Evolutionary conservation across 2,329 filamentous ascomycete species (phyloP), one percentile per base, ranked within the genome.

Genomic region (Colletotrichum musicola): DNA sequence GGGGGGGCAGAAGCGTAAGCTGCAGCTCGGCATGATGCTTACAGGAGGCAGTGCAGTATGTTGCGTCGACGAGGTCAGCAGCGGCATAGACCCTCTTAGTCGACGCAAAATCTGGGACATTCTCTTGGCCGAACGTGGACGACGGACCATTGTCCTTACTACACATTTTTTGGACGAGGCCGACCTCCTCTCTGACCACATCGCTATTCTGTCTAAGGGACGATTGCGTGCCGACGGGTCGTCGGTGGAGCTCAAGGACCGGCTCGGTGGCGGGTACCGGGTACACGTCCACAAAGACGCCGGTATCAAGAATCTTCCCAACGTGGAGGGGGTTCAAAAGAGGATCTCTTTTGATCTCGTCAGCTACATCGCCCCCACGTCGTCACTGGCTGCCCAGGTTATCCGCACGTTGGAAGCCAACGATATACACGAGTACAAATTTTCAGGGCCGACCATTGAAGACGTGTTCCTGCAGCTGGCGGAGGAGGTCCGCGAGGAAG

Each of bases 151-250:
- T 73, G 88, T 98, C 49, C 80, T 98, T 65, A 98, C 95, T 0
- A 98, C 95, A 0, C 95, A 98, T 78, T 98, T 97, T 78, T 85
- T 98, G 9, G 95, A 98, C 75, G 95, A 98, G 79, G 95, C 95
- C 0, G 95, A 98, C 75, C 84, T 97, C 1, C 86, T 98, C 1
- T 92, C 94, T 0, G 95, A 98, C 75, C 91, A 95, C 70, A 97
- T 98, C 72, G 93, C 91, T 1, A 93, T 98, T 61, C 82, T 98
- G 12, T 97, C 93, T 4, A 95, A 94, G 76, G 95, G 95, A 20
- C 90, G 89, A 1, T 84, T 97, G 2, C 93, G 93, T 64, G 94
- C 93, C 0, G 86, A 93, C 73, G 95, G 95, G 3, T 94, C 94
- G 2, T 94, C 93, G 2, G 94, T 95, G 4, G 92, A 93, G 74